Evolutionary conservation across 225 moss, liverwort and hornwort species (phyloP).

Genomic region (Pleurozium schreberi): DNA sequence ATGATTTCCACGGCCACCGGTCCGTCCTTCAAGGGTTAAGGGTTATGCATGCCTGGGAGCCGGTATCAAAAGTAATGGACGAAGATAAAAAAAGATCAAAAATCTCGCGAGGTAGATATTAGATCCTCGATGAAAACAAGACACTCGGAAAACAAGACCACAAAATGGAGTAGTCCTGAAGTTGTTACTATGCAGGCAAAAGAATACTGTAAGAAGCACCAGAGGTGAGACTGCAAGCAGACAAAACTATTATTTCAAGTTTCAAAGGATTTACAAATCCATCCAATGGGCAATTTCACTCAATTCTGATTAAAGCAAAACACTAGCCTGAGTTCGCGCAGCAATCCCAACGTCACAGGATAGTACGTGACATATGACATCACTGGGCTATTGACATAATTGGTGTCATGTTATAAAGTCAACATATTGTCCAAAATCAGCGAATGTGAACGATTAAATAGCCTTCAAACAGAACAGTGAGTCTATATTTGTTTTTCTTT

Average conservation of each 20-base stretch:
- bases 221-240: neutral
- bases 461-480: slow-evolving; percentile 17
- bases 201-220: neutral
- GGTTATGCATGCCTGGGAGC: neutral
- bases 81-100: neutral
- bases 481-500: slow-evolving; percentile 19
- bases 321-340: neutral
- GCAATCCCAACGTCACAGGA: neutral
- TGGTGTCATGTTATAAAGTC: neutral
- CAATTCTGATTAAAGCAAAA: neutral
- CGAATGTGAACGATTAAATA: neutral
- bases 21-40: too few species aligned
- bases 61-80: neutral
- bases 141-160: neutral
- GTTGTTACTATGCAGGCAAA: neutral
- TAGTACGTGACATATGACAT: neutral
- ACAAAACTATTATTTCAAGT: slow-evolving; percentile 1
- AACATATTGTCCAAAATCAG: neutral
- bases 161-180: neutral
- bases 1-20: too few species aligned
- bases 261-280: slow-evolving; percentile 3
- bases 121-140: neutral
- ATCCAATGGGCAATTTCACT: neutral
- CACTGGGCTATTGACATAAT: neutral
- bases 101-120: neutral